Base-by-base conservation (phyloP, 495 filamentous ascomycete genomes). In the Xylaria telfairii region DNA sequence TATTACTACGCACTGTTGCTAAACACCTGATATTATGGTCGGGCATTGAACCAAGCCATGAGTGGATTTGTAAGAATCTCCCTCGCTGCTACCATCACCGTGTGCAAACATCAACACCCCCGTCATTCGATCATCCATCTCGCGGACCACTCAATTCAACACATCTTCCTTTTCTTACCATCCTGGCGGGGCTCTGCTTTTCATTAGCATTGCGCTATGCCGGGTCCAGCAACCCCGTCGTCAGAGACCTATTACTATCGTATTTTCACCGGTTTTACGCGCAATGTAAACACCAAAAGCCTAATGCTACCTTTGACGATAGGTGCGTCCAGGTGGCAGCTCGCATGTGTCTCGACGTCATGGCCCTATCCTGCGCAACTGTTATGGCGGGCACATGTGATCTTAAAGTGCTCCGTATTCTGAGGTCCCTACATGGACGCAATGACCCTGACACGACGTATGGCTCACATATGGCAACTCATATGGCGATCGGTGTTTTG, bases 331-430 rank as follows among this genome's bases (percentile, higher is more conserved):
- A 92, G 17, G 91, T 91, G 64, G 95, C 95, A 7, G 90, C 92
- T 21, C 88, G 92, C 49, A 96, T 97, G 81, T 98, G 95, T 78
- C 92, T 97, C 75, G 94, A 98, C 75, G 82, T 94, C 24, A 78
- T 97, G 17, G 92, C 92, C 0, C 85, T 99, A 4, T 89, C 93
- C 46, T 87, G 88, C n/a, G 90, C 94, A 2, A 93, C 90, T 6
- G 93, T 97, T 44, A 97, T 98, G 95, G 94, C 96, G 19, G 96
- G 96, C 15, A 97, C 92, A 2, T 96, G 96, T 39, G 96, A 99
- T 76, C 81, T 99, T 21, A 79, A 85, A 17, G 88, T 97, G n/a
- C 93, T 98, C 77, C 90, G 96, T n/a, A 88, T 95, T 17, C 86
- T 99, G 30, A 90, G 96, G 5, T 89, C 90, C 34, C 88, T 98